A percentile compares a stretch with the other conserved stretches of the same genome.
phyloP scores from a whole-genome alignment of 2,329 filamentous ascomycete species.

The Knoxdaviesia capensis region DNA sequence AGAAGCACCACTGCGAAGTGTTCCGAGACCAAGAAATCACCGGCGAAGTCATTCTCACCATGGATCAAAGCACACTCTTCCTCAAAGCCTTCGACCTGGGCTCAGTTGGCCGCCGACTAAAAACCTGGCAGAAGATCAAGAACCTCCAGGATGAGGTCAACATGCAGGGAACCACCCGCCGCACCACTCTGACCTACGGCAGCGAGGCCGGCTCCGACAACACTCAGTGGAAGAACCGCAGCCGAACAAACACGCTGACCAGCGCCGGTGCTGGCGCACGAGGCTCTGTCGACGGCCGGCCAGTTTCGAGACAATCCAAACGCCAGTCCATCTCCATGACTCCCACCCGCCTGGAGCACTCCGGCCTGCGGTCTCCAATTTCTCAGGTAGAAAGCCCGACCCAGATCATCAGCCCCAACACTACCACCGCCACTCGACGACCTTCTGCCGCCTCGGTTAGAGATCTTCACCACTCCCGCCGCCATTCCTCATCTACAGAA shows the following conservation, averaged over 20 bases:
- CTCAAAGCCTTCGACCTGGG: conserved; percentile 91
- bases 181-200: conserved; percentile 34
- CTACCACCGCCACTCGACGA: conserved; percentile 7
- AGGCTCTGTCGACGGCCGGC: conserved; percentile 21
- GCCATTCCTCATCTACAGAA: conserved; percentile 77
- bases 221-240: conserved; percentile 22
- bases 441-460: conserved; percentile 70
- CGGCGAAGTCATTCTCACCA: conserved; percentile 77
- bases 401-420: conserved; percentile 18
- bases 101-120: conserved; percentile 70
- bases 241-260: conserved; percentile 37
- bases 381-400: conserved; percentile 24
- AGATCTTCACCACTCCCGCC: conserved; percentile 63
- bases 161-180: conserved; percentile 19
- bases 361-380: conserved; percentile 18
- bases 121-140: conserved; percentile 96
- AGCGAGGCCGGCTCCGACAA: conserved; percentile 39
- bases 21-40: conserved; percentile 93
- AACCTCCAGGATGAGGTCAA: conserved; percentile 72
- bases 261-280: conserved; percentile 17
- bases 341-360: conserved; percentile 24
- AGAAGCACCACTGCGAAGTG: conserved; percentile 78
- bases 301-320: conserved; percentile 24
- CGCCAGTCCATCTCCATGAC: conserved; percentile 29
- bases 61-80: conserved; percentile 90